Evolutionary conservation across 1,284 basidiomycete species (phyloP).

Genomic region (Entoloma clypeatum): DNA sequence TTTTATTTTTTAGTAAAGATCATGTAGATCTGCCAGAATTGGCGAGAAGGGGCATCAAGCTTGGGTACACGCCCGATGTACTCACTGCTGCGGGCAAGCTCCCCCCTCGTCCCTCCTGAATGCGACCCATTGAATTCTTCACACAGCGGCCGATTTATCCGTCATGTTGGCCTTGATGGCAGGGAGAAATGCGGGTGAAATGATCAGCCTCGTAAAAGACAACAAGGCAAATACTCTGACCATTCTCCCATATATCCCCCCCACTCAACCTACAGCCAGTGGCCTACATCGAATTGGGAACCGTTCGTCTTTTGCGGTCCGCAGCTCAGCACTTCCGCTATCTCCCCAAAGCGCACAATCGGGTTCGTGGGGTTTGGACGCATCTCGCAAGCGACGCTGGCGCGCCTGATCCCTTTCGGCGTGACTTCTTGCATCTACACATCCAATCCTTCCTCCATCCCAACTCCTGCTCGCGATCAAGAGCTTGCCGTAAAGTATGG

Average conservation of each 20-base stretch:
- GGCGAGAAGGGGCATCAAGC: conserved; percentile 62
- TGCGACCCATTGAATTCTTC: not conserved
- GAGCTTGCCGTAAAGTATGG: conserved; percentile 42
- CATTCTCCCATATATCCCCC: not conserved
- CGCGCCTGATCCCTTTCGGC: conserved; percentile 76
- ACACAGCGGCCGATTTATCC: conserved; percentile 78
- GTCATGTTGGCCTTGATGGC: conserved; percentile 93
- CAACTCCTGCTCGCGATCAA: conserved; percentile 48
- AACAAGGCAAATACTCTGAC: conserved; percentile 50
- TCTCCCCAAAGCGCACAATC: conserved; percentile 58
- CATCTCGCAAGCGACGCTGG: conserved; percentile 79
- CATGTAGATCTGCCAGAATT: conserved; percentile 72
- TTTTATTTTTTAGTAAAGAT: conserved; percentile 45
- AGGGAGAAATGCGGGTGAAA: conserved; percentile 69
- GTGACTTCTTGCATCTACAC: conserved; percentile 68
- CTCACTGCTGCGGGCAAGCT: conserved; percentile 78
- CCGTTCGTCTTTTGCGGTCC: conserved; percentile 81
- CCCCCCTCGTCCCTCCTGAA: conserved; percentile 1
- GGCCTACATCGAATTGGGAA: conserved; percentile 68
- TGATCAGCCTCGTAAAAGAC: conserved; percentile 59
- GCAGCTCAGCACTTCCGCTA: conserved; percentile 58
- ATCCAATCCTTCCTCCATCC: conserved; percentile 47
- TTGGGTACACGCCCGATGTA: conserved; percentile 92
- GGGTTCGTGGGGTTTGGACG: conserved; percentile 95
- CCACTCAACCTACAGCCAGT: conserved; percentile 30